Evolutionary conservation across 352 stramenopile species (phyloP).

Genomic region (Globisporangium yorkense): DNA sequence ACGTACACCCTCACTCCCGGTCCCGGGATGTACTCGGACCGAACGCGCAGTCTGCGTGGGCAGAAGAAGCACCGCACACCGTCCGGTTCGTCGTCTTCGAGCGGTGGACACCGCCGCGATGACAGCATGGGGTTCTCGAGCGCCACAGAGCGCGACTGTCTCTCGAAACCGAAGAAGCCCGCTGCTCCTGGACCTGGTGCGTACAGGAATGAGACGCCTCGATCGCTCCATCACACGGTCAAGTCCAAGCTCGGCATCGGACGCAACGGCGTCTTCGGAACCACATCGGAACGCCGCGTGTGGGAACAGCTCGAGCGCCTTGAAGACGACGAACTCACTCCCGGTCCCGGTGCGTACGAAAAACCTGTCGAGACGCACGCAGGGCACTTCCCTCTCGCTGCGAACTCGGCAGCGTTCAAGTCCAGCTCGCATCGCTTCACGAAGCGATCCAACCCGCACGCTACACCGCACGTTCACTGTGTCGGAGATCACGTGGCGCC

Average conservation of each 20-base stretch:
- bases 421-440: slow-evolving; percentile 47
- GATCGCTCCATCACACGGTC: slow-evolving; percentile 48
- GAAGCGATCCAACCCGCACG: slow-evolving; percentile 29
- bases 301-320: slow-evolving; percentile 53
- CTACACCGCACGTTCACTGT: slow-evolving; percentile 45
- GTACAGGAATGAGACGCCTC: slow-evolving; percentile 59
- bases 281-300: slow-evolving; percentile 62
- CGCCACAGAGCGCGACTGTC: slow-evolving; percentile 52
- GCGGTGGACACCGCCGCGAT: slow-evolving; percentile 17
- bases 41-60: slow-evolving; percentile 6
- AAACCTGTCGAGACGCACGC: slow-evolving; percentile 18
- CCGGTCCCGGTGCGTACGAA: slow-evolving; percentile 55
- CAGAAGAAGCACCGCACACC: slow-evolving; percentile 12
- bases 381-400: slow-evolving; percentile 27
- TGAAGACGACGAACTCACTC: slow-evolving; percentile 38
- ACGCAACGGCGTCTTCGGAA: slow-evolving; percentile 68
- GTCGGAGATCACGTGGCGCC: slow-evolving; percentile 35
- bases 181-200: slow-evolving; percentile 38
- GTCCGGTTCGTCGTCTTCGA: background rate
- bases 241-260: slow-evolving; percentile 44
- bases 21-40: slow-evolving; percentile 43
- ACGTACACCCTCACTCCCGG: slow-evolving; percentile 54
- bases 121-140: slow-evolving; percentile 67
- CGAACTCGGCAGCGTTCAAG: slow-evolving; percentile 53
- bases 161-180: slow-evolving; percentile 32